Conservation (phyloP, 2,329 filamentous ascomycete genomes). For the Aspergillus ochraceus region DNA sequence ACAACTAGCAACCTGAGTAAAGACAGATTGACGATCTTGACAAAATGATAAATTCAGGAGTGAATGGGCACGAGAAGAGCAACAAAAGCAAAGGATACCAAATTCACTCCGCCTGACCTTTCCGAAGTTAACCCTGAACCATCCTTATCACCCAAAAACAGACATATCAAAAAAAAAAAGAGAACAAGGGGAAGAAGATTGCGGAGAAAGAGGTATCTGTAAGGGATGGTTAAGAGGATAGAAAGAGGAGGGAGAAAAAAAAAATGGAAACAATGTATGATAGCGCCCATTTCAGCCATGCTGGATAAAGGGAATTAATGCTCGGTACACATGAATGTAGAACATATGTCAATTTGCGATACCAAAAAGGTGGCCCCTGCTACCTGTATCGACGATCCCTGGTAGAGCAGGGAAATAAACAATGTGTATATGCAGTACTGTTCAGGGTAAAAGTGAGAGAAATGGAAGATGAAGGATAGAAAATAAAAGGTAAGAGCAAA, state of each 20-base stretch:
- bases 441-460: neutral
- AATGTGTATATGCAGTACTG: slow-evolving; percentile 22
- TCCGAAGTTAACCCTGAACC: slow-evolving; percentile 10
- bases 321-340: slow-evolving; percentile 9
- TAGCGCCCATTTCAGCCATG: slow-evolving; percentile 8
- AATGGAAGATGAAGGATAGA: no score
- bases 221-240: no score
- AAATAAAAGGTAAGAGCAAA: no score
- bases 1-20: neutral
- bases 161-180: slow-evolving; percentile 4
- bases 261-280: slow-evolving; percentile 1
- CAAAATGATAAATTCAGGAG: no score
- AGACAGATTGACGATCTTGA: neutral
- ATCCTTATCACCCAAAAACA: slow-evolving; percentile 11
- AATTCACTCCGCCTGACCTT: slow-evolving; percentile 11
- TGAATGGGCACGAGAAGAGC: neutral
- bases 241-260: neutral
- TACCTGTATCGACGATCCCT: slow-evolving; percentile 26
- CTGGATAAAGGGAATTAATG: slow-evolving; percentile 13
- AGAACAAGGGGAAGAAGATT: slow-evolving; percentile 2
- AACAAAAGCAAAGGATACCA: neutral
- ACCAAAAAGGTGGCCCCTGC: slow-evolving; percentile 24
- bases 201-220: neutral
- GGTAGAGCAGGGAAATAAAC: slow-evolving; percentile 7
- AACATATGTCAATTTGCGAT: slow-evolving; percentile 19